Conservation (phyloP, 805 yeast species). For the Saccharomycopsis sp. region DNA sequence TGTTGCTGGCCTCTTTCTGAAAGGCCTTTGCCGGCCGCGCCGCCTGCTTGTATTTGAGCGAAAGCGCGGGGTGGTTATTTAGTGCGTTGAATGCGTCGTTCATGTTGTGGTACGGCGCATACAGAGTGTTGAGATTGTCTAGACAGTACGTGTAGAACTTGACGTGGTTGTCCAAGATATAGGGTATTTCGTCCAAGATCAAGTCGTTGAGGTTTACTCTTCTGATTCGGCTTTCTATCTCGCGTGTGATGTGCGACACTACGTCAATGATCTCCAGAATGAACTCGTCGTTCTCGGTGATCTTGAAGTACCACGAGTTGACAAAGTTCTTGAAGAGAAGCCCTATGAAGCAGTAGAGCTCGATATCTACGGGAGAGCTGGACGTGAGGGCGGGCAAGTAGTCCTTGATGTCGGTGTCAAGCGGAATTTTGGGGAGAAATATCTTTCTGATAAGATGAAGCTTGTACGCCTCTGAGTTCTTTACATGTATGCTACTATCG, state of each 20-base stretch:
- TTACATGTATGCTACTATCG: conserved; percentile 5
- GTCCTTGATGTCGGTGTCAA: conserved; percentile 22
- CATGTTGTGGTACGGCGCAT: conserved; percentile 29
- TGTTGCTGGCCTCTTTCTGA: conserved; percentile 10
- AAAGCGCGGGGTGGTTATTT: conserved; percentile 32
- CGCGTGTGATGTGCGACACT: conserved; percentile 35
- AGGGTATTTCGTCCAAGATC: conserved; percentile 40
- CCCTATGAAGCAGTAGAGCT: conserved; percentile 41
- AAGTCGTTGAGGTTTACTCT: conserved; percentile 31
- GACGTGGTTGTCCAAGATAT: conserved; percentile 35
- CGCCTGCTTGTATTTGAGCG: conserved; percentile 13
- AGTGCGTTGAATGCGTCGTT: conserved; percentile 31
- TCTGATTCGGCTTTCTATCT: conserved; percentile 30
- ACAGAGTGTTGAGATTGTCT: conserved; percentile 27
- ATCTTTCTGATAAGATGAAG: conserved; percentile 25
- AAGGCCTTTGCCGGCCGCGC: conserved; percentile 9
- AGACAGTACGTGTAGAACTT: conserved; percentile 27
- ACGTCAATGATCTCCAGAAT: conserved; percentile 34
- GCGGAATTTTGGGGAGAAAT: conserved; percentile 24
- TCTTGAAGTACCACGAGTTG: conserved; percentile 37
- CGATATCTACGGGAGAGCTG: conserved; percentile 35
- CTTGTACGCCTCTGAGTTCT: conserved; percentile 26
- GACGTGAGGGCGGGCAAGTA: conserved; percentile 35
- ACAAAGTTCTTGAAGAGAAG: conserved; percentile 42
- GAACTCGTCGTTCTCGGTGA: conserved; percentile 39